Conservation (phyloP, 2,329 filamentous ascomycete species). For the Pseudocercospora fijiensis region DNA sequence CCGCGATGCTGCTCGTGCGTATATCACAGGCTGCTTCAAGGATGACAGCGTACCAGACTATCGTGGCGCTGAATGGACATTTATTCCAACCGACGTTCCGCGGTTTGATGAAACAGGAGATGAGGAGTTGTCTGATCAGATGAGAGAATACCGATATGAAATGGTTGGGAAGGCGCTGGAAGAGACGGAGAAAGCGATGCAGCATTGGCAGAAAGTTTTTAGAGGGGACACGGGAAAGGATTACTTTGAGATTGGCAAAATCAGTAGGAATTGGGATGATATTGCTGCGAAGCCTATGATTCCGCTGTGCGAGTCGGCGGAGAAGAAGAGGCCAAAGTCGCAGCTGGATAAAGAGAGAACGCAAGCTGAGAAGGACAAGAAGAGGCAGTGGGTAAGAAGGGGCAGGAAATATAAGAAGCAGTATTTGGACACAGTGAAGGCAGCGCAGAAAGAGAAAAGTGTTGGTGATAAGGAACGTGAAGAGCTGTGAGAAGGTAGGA, state of each 20-base stretch:
- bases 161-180: conserved; percentile 66
- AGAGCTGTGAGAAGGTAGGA: background rate
- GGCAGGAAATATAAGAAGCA: conserved; percentile 14
- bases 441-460: background rate
- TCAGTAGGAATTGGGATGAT: conserved; percentile 63
- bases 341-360: conserved; percentile 24
- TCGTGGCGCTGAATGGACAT: conserved; percentile 85
- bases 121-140: conserved; percentile 28
- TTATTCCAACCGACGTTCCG: conserved; percentile 58
- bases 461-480: background rate
- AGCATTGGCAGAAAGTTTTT: conserved; percentile 85
- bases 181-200: conserved; percentile 65
- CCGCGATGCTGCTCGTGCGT: conserved; percentile 80
- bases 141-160: conserved; percentile 50
- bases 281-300: conserved; percentile 54
- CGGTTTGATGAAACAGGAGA: conserved; percentile 31
- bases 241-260: conserved; percentile 76
- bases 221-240: conserved; percentile 62
- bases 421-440: background rate
- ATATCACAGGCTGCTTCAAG: conserved; percentile 88
- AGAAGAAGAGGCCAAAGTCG: conserved; percentile 60
- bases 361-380: conserved; percentile 13
- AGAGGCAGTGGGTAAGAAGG: conserved; percentile 10
- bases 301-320: conserved; percentile 55
- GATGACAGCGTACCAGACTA: conserved; percentile 83